These are phyloP conservation scores for Tillandsia fasciculata DNA, from an alignment of 176 grass and related monocot genomes.

Conservation along the genomic window DNA sequence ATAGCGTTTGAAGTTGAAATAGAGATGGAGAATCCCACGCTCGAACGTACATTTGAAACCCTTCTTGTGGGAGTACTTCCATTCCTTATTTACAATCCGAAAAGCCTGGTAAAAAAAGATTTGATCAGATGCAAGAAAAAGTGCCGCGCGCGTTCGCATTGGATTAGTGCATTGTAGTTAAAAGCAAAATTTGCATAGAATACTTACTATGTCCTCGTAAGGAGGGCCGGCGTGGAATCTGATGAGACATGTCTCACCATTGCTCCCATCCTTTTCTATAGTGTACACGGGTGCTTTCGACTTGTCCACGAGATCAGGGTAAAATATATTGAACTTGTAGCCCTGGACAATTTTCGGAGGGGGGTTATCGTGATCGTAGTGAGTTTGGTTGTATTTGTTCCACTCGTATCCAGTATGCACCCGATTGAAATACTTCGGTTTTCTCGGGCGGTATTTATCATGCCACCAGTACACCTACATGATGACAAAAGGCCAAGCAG, in stretches of 20 bases:
- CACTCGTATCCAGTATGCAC: slow-evolving; percentile 98
- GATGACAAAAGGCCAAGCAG: neutral
- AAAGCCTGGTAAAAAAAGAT: slow-evolving; percentile 39
- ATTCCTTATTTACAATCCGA: slow-evolving; percentile 94
- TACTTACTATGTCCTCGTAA: slow-evolving; percentile 90
- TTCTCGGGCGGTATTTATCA: slow-evolving; percentile 89
- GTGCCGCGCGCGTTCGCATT: neutral
- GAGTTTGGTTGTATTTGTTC: slow-evolving; percentile 98
- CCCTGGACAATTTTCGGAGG: slow-evolving; percentile 94
- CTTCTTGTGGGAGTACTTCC: slow-evolving; percentile 99
- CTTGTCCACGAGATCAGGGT: slow-evolving; percentile 96
- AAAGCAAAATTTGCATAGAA: neutral
- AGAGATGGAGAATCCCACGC: slow-evolving; percentile 90
- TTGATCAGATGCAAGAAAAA: neutral
- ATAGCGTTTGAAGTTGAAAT: slow-evolving; percentile 96
- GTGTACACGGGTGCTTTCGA: slow-evolving; percentile 69
- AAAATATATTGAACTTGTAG: slow-evolving; percentile 99
- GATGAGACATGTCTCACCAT: slow-evolving; percentile 76
- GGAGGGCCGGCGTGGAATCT: slow-evolving; percentile 92
- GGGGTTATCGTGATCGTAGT: slow-evolving; percentile 95
- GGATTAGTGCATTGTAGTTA: slow-evolving; percentile 9
- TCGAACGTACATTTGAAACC: slow-evolving; percentile 97
- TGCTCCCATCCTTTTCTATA: slow-evolving; percentile 84
- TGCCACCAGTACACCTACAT: slow-evolving; percentile 96
- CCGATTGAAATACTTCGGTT: slow-evolving; percentile 95